These are phyloP conservation scores for Choiromyces venosus DNA, from an alignment of 495 filamentous ascomycete genomes.

Conservation along the genomic window DNA sequence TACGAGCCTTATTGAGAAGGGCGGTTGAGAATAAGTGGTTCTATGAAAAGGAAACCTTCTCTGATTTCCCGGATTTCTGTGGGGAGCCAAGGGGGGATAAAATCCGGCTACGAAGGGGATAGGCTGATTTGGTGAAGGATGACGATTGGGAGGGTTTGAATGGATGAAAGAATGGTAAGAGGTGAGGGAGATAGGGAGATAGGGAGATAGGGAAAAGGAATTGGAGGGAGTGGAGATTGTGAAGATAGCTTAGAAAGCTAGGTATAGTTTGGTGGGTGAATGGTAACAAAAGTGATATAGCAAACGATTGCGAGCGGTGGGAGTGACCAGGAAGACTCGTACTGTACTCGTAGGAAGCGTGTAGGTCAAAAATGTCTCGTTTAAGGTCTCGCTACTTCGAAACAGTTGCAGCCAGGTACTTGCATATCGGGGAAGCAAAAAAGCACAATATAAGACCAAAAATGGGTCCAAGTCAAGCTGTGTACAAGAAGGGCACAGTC, in stretches of 20 bases:
- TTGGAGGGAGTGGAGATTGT: not conserved
- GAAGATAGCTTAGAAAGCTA: not conserved
- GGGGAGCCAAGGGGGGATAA: not conserved
- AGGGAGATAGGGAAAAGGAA: not conserved
- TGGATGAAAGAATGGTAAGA: not conserved
- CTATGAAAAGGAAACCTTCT: constrained; percentile 18
- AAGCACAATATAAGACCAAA: not conserved
- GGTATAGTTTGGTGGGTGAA: not conserved
- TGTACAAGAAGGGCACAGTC: not conserved
- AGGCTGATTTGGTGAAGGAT: not conserved
- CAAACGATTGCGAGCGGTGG: not conserved
- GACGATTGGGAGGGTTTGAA: not conserved
- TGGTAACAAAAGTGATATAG: not conserved
- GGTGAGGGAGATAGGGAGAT: too few relatives aligned
- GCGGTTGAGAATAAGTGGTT: constrained; percentile 28
- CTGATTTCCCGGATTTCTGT: constrained; percentile 19
- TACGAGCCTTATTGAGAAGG: constrained; percentile 17
- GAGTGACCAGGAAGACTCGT: not conserved
- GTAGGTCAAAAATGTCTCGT: not conserved
- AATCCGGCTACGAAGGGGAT: not conserved
- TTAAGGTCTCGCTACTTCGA: constrained; percentile 16
- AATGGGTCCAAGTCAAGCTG: constrained; percentile 16
- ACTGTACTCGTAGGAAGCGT: not conserved
- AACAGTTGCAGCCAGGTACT: constrained; percentile 8
- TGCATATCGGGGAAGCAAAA: constrained; percentile 4